A percentile compares a stretch with the other conserved stretches of the same genome.
phyloP scores from a whole-genome alignment of 2,329 filamentous ascomycete genomes.

The Lizonia empirigonia region DNA sequence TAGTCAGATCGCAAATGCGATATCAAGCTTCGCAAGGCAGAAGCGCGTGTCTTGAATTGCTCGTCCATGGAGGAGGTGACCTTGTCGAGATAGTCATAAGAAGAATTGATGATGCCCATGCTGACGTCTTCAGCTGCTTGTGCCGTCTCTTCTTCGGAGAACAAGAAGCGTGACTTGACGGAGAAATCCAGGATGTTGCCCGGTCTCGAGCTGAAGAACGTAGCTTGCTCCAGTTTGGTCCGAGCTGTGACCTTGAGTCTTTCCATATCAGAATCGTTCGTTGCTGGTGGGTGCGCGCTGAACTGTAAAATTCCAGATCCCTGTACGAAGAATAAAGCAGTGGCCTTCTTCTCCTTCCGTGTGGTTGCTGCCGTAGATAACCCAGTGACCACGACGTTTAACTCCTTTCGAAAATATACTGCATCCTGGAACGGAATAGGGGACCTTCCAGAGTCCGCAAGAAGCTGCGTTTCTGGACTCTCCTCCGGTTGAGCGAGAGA shows the following conservation, averaged over 20 bases:
- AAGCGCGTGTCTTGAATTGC: conserved; percentile 74
- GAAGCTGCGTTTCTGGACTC: conserved; percentile 76
- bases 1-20: conserved; percentile 70
- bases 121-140: conserved; percentile 79
- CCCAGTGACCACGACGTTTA: conserved; percentile 57
- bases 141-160: conserved; percentile 72
- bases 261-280: conserved; percentile 56
- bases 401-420: conserved; percentile 71
- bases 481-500: conserved; percentile 72
- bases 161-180: conserved; percentile 68
- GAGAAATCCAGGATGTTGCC: conserved; percentile 89
- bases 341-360: conserved; percentile 47
- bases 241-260: conserved; percentile 71
- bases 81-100: conserved; percentile 73
- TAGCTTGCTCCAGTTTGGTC: conserved; percentile 89
- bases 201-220: conserved; percentile 84
- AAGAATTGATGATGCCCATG: conserved; percentile 78
- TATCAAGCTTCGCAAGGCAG: conserved; percentile 77
- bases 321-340: conserved; percentile 61
- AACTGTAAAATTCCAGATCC: conserved; percentile 64
- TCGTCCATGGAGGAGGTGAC: conserved; percentile 78
- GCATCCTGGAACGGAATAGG: conserved; percentile 78
- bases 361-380: conserved; percentile 54
- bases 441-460: conserved; percentile 48
- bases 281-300: conserved; percentile 61